Evolutionary conservation across 2,329 filamentous ascomycete species (phyloP).

Genomic region (Gaeumannomyces sp.): DNA sequence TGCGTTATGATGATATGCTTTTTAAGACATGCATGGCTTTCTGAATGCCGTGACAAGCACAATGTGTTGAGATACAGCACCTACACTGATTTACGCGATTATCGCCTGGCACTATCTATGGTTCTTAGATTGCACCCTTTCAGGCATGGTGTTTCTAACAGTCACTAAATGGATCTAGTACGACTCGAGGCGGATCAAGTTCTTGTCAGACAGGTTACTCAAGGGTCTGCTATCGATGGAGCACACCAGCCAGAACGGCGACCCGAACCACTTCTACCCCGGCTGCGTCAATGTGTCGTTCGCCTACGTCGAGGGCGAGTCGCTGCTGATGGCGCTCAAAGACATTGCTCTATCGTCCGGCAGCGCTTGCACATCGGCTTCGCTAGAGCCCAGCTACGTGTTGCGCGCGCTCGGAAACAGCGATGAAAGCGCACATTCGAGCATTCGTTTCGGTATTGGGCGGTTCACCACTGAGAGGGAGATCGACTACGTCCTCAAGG

Average conservation of each 20-base stretch:
- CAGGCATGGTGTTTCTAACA: not conserved
- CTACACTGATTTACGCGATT: constrained; percentile 44
- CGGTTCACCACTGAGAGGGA: constrained; percentile 92
- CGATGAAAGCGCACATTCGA: constrained; percentile 95
- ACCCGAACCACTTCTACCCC: constrained; percentile 77
- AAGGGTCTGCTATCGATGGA: constrained; percentile 82
- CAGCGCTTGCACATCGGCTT: constrained; percentile 94
- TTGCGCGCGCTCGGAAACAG: constrained; percentile 90
- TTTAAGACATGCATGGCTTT: constrained; percentile 78
- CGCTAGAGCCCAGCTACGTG: constrained; percentile 93
- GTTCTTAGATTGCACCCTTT: constrained; percentile 10
- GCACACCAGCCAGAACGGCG: constrained; percentile 88
- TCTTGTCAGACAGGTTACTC: constrained; percentile 75
- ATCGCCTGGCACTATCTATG: not conserved
- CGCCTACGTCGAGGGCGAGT: constrained; percentile 96
- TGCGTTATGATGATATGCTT: constrained; percentile 69
- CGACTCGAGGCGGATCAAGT: constrained; percentile 77
- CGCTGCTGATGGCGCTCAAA: constrained; percentile 94
- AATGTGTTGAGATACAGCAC: constrained; percentile 60
- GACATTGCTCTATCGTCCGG: constrained; percentile 96
- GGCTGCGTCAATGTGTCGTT: constrained; percentile 98
- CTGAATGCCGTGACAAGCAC: constrained; percentile 63
- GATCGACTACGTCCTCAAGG: constrained; percentile 96
- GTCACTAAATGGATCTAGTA: constrained; percentile 55
- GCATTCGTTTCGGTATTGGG: constrained; percentile 95